Conservation (phyloP, 75 land plant species). For the Larix kaempferi region DNA sequence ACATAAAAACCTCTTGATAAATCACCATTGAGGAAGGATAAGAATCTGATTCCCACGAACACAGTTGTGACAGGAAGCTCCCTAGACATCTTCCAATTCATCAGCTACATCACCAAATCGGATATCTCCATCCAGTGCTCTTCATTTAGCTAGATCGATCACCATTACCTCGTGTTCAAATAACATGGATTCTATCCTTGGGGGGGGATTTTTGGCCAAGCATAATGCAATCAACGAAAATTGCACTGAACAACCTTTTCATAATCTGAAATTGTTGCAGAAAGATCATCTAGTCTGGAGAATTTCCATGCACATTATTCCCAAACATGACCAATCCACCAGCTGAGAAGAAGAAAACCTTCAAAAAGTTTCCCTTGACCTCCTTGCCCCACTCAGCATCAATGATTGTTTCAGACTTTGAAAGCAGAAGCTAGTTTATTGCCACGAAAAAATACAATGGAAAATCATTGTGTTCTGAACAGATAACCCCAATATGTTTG, state of each 20-base stretch:
- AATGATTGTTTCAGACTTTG: constrained; percentile 56
- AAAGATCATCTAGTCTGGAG: constrained; percentile 68
- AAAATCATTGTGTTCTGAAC: constrained; percentile 93
- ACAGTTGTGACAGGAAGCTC: too few relatives aligned
- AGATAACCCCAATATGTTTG: constrained; percentile 71
- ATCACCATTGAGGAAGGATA: too few relatives aligned
- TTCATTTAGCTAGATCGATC: too few relatives aligned
- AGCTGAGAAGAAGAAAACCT: constrained; percentile 87
- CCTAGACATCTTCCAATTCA: too few relatives aligned
- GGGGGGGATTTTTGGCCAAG: too few relatives aligned
- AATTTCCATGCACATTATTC: constrained; percentile 99
- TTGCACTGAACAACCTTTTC: constrained; percentile 66
- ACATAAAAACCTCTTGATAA: too few relatives aligned
- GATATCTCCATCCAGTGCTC: too few relatives aligned
- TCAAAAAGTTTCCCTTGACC: constrained; percentile 82
- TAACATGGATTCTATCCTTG: too few relatives aligned
- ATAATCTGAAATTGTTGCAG: constrained; percentile 79
- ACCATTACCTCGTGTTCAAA: too few relatives aligned
- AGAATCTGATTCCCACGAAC: too few relatives aligned
- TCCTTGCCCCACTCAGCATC: constrained; percentile 69
- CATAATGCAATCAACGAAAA: too few relatives aligned
- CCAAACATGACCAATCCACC: constrained; percentile 96
- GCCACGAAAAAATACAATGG: constrained; percentile 80
- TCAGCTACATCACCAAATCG: too few relatives aligned
- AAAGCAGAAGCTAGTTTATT: constrained; percentile 69